Conservation (phyloP, 768 basidiomycete genomes). For the Boletus patriciae region DNA sequence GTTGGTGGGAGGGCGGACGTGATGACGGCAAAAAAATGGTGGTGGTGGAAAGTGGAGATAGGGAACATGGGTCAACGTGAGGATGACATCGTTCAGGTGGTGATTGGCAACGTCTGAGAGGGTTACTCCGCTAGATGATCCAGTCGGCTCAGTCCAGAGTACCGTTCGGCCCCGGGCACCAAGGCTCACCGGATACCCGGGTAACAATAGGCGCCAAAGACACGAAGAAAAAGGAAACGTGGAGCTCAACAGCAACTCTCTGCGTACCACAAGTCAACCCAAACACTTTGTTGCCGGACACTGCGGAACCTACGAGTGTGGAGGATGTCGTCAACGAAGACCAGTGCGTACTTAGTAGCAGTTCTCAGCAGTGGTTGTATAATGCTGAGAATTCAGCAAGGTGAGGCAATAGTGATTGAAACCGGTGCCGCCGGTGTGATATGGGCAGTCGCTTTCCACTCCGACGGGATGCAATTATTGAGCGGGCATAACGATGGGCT, state of each 20-base stretch:
- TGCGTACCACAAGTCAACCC: neutral
- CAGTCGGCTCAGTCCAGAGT: no score
- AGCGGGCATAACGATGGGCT: neutral
- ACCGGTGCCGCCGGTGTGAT: neutral
- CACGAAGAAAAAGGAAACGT: neutral
- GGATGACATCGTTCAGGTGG: neutral
- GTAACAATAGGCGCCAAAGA: neutral
- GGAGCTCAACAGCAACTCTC: neutral
- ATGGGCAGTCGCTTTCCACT: neutral
- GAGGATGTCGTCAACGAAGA: neutral
- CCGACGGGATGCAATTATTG: neutral
- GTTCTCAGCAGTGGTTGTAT: neutral
- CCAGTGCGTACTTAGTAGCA: neutral
- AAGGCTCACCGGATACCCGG: no score
- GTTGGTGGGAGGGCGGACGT: constrained; percentile 80
- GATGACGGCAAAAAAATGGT: constrained; percentile 71
- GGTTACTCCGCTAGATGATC: no score
- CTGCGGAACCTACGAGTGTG: neutral
- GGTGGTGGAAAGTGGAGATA: no score
- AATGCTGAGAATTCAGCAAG: neutral
- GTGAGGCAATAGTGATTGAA: neutral
- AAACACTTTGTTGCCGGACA: neutral
- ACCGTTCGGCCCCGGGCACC: no score
- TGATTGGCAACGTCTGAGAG: constrained; percentile 5
- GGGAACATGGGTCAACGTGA: constrained; percentile 7